Percentiles rank a stretch among this genome's conserved stretches.
These are phyloP conservation scores for Linum tenue DNA, from an alignment of 345 rosid genomes.

Conservation along the genomic window DNA sequence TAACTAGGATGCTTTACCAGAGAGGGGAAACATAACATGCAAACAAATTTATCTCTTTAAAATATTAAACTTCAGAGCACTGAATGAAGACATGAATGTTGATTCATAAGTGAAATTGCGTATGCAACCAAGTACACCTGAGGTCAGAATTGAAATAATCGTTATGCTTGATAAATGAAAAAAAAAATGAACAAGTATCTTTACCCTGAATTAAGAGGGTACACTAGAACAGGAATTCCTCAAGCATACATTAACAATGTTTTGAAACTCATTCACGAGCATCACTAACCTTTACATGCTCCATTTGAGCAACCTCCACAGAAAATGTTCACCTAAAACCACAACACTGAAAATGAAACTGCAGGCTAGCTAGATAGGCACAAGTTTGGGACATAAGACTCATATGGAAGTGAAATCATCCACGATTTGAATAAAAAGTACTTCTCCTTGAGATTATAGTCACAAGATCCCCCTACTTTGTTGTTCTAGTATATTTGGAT, in stretches of 20 bases:
- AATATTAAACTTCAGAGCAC: constrained; percentile 9
- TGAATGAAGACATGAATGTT: constrained; percentile 59
- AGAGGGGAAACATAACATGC: background rate
- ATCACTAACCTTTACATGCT: constrained; percentile 65
- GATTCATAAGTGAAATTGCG: constrained; percentile 73
- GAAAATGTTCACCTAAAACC: constrained; percentile 63
- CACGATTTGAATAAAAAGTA: background rate
- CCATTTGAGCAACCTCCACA: constrained; percentile 81
- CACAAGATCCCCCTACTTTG: no score
- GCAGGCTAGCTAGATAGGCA: background rate
- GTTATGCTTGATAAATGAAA: background rate
- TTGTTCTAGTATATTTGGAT: no score
- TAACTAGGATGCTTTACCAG: constrained; percentile 6
- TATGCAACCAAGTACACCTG: constrained; percentile 82
- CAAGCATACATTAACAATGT: constrained; percentile 5
- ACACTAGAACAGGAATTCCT: background rate
- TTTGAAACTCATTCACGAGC: constrained; percentile 11
- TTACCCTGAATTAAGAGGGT: no score
- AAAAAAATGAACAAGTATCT: background rate
- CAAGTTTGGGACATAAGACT: background rate
- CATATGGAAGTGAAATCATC: background rate
- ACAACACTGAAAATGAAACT: constrained; percentile 6
- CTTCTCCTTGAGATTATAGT: no score
- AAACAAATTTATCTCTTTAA: background rate
- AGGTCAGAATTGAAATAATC: constrained; percentile 3